These are phyloP conservation scores for Cyclotella atomus DNA, from an alignment of 108 stramenopile species.

Conservation along the genomic window DNA sequence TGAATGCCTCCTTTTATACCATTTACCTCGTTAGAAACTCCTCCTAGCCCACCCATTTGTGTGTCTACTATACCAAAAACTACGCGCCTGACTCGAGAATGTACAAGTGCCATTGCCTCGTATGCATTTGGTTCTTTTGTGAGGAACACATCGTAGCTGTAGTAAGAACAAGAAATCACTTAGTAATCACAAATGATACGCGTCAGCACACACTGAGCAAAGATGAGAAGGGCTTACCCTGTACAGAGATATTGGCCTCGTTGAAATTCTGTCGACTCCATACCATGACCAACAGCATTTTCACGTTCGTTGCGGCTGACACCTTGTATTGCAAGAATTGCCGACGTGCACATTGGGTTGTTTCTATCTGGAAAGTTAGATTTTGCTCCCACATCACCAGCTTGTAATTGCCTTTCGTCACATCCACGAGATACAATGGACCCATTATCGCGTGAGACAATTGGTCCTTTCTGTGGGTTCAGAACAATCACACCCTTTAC, in stretches of 20 bases:
- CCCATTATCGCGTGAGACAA: too few species aligned
- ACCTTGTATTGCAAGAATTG: conserved; percentile 78
- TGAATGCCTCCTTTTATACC: conserved; percentile 47
- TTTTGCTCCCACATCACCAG: not conserved
- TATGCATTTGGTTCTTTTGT: conserved; percentile 71
- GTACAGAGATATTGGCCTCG: conserved; percentile 74
- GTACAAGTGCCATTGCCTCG: conserved; percentile 83
- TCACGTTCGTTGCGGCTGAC: conserved; percentile 78
- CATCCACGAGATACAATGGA: conserved; percentile 44
- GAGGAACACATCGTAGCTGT: conserved; percentile 65
- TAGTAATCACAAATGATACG: too few species aligned
- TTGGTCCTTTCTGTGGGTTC: too few species aligned
- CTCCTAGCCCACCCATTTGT: conserved; percentile 53
- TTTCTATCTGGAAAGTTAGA: conserved; percentile 25
- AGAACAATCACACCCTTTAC: conserved; percentile 65
- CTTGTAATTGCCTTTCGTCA: conserved; percentile 33
- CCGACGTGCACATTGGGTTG: conserved; percentile 71
- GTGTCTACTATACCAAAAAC: conserved; percentile 56
- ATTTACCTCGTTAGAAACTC: conserved; percentile 19
- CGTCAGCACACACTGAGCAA: too few species aligned
- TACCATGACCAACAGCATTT: conserved; percentile 45
- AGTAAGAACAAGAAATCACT: too few species aligned
- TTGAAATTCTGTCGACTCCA: conserved; percentile 51
- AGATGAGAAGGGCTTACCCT: conserved; percentile 36
- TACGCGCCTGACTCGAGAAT: conserved; percentile 70